Evolutionary conservation across 2,329 filamentous ascomycete species (phyloP).

Genomic region (Verticillium zaregamsianum): DNA sequence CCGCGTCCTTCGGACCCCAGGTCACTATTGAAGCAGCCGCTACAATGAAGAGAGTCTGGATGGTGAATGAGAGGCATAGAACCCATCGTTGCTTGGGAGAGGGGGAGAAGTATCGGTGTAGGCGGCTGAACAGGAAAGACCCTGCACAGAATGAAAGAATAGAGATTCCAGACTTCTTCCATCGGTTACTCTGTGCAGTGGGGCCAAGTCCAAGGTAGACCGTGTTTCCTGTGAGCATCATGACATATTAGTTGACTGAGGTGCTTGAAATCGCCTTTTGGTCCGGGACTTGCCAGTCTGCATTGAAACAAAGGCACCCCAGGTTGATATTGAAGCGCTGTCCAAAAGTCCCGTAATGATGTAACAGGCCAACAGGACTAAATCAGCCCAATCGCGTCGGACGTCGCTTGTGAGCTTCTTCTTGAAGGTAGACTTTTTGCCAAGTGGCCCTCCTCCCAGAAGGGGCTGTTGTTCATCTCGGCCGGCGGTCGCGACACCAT

Average conservation of each 20-base stretch:
- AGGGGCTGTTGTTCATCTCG: background rate
- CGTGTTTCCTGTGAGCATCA: slow-evolving; percentile 49
- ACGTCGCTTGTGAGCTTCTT: slow-evolving; percentile 26
- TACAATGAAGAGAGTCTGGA: slow-evolving; percentile 47
- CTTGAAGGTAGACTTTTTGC: background rate
- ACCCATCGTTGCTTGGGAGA: slow-evolving; percentile 55
- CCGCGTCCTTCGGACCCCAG: slow-evolving; percentile 32
- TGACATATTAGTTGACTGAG: background rate
- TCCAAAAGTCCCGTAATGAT: slow-evolving; percentile 74
- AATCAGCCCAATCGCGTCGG: slow-evolving; percentile 59
- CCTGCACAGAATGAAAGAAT: slow-evolving; percentile 68
- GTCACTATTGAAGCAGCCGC: slow-evolving; percentile 39
- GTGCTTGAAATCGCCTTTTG: background rate
- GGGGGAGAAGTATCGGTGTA: slow-evolving; percentile 60
- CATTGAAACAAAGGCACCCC: slow-evolving; percentile 80
- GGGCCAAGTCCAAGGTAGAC: slow-evolving; percentile 74
- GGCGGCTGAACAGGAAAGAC: slow-evolving; percentile 65
- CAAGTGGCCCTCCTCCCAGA: background rate
- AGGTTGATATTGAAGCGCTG: slow-evolving; percentile 70
- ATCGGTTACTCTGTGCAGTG: slow-evolving; percentile 53
- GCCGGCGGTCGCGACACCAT: background rate
- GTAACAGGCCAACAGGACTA: slow-evolving; percentile 68
- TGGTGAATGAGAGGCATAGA: slow-evolving; percentile 52
- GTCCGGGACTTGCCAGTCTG: slow-evolving; percentile 55
- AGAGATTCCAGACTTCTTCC: slow-evolving; percentile 67